A percentile compares a stretch with the other conserved stretches of the same genome.
Evolutionary conservation across 164 flowering plant species (phyloP).

Genomic region (Tinospora cordifolia): DNA sequence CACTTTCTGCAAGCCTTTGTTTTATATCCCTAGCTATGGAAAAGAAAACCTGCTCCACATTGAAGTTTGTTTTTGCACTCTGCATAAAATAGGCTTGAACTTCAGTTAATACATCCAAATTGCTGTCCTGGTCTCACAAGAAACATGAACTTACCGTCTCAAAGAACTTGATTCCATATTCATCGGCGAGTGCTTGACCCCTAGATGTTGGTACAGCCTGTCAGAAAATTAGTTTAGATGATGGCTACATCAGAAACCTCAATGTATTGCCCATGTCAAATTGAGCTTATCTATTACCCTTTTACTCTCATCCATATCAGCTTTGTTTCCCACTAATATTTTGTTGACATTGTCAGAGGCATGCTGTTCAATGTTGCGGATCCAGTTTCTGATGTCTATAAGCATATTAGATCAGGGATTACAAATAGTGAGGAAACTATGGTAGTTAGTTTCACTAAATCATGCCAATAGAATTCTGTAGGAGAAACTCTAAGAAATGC

Average conservation of each 20-base stretch:
- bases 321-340: conserved; percentile 66
- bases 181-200: conserved; percentile 54
- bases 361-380: conserved; percentile 64
- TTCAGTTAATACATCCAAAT: not conserved
- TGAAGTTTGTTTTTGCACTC: conserved; percentile 56
- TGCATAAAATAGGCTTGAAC: conserved; percentile 15
- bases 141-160: conserved; percentile 37
- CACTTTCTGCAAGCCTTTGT: conserved; percentile 44
- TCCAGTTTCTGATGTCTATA: conserved; percentile 69
- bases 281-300: conserved; percentile 33
- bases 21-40: conserved; percentile 53
- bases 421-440: conserved; percentile 5
- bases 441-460: not conserved
- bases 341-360: conserved; percentile 66
- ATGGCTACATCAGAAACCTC: not conserved
- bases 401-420: conserved; percentile 13
- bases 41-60: conserved; percentile 54
- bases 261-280: conserved; percentile 1
- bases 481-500: not conserved
- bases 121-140: not conserved
- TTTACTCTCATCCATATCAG: conserved; percentile 72
- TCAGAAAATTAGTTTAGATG: conserved; percentile 7
- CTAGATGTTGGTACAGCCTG: conserved; percentile 49
- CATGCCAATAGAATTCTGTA: not conserved
- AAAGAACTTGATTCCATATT: conserved; percentile 48